Conservation (phyloP, 179 eudicot species). For the Silene noctiflora region DNA sequence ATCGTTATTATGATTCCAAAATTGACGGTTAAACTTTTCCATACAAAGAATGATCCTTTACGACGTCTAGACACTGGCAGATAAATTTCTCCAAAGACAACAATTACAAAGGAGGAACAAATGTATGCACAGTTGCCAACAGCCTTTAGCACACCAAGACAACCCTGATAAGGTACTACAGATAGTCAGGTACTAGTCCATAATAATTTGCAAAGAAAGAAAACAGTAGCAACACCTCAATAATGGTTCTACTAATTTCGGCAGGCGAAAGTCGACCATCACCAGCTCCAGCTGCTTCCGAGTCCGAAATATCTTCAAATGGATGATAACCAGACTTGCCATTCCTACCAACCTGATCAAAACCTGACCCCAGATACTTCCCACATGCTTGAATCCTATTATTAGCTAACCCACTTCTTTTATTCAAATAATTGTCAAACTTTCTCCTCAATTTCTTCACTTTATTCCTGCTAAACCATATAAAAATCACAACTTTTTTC, state of each 20-base stretch:
- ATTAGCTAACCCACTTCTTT: slow-evolving; percentile 31
- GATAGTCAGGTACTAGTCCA: not conserved
- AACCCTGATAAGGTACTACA: not conserved
- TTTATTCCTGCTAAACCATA: slow-evolving; percentile 38
- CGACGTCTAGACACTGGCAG: not conserved
- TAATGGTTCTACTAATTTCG: slow-evolving; percentile 69
- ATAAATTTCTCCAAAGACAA: not conserved
- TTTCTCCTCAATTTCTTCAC: slow-evolving; percentile 35
- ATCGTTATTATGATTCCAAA: not conserved
- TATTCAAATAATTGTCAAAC: slow-evolving; percentile 29
- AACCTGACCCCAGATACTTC: slow-evolving; percentile 43
- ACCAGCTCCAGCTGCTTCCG: slow-evolving; percentile 41
- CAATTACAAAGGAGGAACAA: not conserved
- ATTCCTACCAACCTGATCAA: slow-evolving; percentile 49
- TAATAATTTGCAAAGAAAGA: not conserved
- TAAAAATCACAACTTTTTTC: slow-evolving; percentile 1
- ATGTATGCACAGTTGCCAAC: not conserved
- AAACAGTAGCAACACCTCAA: slow-evolving; percentile 48
- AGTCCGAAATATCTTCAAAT: slow-evolving; percentile 66
- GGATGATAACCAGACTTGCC: slow-evolving; percentile 72
- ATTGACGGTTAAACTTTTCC: not conserved
- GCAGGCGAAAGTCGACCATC: slow-evolving; percentile 61
- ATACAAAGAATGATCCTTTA: slow-evolving; percentile 6
- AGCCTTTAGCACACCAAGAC: not conserved
- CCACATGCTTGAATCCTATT: slow-evolving; percentile 54